Evolutionary conservation across 1,284 basidiomycete genomes (phyloP).

Genomic region (Trichosporon faecale): DNA sequence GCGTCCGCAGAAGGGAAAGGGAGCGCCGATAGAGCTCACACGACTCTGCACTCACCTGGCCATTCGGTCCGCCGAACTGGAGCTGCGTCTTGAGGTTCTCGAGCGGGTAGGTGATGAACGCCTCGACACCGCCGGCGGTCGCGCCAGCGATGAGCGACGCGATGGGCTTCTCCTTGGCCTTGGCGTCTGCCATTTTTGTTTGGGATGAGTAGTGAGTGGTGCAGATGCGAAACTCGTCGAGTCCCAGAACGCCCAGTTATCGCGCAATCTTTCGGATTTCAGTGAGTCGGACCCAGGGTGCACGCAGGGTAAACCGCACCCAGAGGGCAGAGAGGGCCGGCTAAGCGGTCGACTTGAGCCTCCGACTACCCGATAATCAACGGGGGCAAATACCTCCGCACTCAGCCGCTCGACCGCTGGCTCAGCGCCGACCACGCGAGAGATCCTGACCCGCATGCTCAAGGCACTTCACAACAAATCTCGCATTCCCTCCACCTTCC

Average conservation of each 20-base stretch:
- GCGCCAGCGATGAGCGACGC: constrained; percentile 78
- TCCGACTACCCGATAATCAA: constrained; percentile 3
- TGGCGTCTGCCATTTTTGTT: constrained; percentile 28
- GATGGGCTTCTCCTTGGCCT: constrained; percentile 66
- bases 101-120: constrained; percentile 64
- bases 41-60: constrained; percentile 35
- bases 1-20: constrained; percentile 4
- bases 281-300: neutral
- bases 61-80: constrained; percentile 52
- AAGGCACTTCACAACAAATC: constrained; percentile 7
- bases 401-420: neutral
- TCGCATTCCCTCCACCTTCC: neutral
- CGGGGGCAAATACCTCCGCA: neutral
- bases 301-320: neutral
- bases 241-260: neutral
- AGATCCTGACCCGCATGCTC: neutral
- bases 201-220: constrained; percentile 43
- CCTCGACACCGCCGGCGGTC: constrained; percentile 91
- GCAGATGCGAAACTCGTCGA: constrained; percentile 34
- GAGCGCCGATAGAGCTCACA: constrained; percentile 36
- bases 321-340: neutral
- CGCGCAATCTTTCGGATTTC: constrained; percentile 7
- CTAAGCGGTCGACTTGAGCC: neutral
- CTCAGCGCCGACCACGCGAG: constrained; percentile 7
- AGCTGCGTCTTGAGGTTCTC: constrained; percentile 77